Base-by-base conservation (phyloP, 805 yeast genomes). In the Wickerhamiella spandovensis region DNA sequence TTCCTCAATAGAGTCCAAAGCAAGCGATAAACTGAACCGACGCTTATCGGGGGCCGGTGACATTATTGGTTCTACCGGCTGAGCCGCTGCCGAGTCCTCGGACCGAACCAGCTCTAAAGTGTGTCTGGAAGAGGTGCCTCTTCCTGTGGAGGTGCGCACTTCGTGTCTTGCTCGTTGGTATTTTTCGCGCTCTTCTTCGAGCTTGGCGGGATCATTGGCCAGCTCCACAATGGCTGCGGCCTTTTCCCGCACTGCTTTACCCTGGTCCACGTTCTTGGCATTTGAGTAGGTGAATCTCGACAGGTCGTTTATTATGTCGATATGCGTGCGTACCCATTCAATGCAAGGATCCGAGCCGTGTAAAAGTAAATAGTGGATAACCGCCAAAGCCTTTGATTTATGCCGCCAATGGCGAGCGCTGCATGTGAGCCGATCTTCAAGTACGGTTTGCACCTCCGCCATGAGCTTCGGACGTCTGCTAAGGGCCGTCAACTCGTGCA, bases 221-320 rank as follows among this genome's bases (percentile, higher is more conserved):
- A 63, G 57, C 43, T 57, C 58, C 18, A 58, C 51, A 24, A 65
- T 50, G 20, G 51, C 56, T 5, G 50, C 18, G 2, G 67, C 64
- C 53, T 62, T 63, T 5, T 64, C 59, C 5, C 67, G 54, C 30
- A 64, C 61, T 15, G 64, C 56, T 6, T 52, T 57, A 18, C 68
- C 67, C 50, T 60, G 66, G 49, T 64, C 68, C 13, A 60, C 55
- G 45, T 63, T 60, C 39, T 54, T 50, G 5, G 54, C 47, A 50
- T 56, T 59, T 6, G 54, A 12, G 44, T 51, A 53, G 32, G 48
- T 39, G 50, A 54, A 53, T 7, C 37, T 28, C 17, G 23, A 24
- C 39, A 61, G 53, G 9, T 20, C 32, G 32, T 42, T 39, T 15
- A 61, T 38, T 12, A 56, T 42, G 39, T 20, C 17, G 23, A 24